A percentile compares a stretch with the other conserved stretches of the same genome.
Conservation (phyloP, 2,329 filamentous ascomycete genomes). For the Sclerotiophoma versabilis region DNA sequence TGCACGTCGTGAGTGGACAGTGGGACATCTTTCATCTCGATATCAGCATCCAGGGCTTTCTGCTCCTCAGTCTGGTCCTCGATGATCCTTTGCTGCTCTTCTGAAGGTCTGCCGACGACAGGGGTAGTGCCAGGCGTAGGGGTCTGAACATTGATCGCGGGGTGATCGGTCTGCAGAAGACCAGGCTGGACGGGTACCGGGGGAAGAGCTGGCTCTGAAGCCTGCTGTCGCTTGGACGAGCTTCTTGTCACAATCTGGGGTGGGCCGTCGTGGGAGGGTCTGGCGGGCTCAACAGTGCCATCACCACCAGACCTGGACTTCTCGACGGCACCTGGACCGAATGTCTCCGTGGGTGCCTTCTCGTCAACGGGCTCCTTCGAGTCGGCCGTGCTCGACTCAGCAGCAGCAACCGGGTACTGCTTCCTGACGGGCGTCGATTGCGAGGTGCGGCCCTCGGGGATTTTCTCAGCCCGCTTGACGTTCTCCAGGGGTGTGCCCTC, state of each 20-base stretch:
- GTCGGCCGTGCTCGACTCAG: conserved; percentile 54
- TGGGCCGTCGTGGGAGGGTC: conserved; percentile 29
- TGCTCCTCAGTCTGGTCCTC: conserved; percentile 59
- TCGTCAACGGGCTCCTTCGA: conserved; percentile 56
- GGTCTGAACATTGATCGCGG: conserved; percentile 53
- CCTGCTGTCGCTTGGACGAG: conserved; percentile 42
- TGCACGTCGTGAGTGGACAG: conserved; percentile 60
- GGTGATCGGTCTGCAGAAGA: conserved; percentile 43
- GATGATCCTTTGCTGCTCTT: conserved; percentile 53
- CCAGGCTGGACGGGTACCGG: conserved; percentile 42
- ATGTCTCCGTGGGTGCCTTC: conserved; percentile 45
- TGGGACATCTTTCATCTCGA: conserved; percentile 70
- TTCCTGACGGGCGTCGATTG: conserved; percentile 59
- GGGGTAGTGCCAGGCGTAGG: conserved; percentile 55
- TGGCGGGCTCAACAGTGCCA: conserved; percentile 27
- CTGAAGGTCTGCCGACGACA: conserved; percentile 43
- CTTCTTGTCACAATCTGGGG: conserved; percentile 42
- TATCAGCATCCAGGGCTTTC: conserved; percentile 59
- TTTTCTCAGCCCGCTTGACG: conserved; percentile 50
- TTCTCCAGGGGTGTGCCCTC: conserved; percentile 56
- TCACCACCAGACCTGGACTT: conserved; percentile 29
- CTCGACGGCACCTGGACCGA: conserved; percentile 31
- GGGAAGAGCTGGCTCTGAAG: conserved; percentile 37
- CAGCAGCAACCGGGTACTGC: conserved; percentile 47
- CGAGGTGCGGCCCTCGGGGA: conserved; percentile 50